These are phyloP conservation scores for Fusarium clavum DNA, from an alignment of 2,329 filamentous ascomycete species.

Conservation along the genomic window DNA sequence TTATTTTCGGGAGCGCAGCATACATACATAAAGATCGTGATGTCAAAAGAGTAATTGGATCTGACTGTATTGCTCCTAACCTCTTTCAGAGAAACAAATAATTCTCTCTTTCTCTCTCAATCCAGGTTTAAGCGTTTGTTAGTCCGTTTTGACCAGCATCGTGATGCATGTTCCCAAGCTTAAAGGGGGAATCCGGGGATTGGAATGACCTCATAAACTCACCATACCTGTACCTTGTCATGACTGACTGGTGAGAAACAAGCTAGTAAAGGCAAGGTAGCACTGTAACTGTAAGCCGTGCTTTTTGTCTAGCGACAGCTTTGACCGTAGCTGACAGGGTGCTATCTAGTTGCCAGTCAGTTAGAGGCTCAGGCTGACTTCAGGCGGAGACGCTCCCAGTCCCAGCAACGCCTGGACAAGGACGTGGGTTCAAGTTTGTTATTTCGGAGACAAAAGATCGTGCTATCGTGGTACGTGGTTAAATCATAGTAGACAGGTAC, in stretches of 20 bases:
- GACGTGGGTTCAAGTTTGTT: slow-evolving; percentile 18
- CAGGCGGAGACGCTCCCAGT: slow-evolving; percentile 37
- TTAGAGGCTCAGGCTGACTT: slow-evolving; percentile 39
- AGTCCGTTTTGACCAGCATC: slow-evolving; percentile 10
- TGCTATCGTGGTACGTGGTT: background rate
- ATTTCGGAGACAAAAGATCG: slow-evolving; percentile 8
- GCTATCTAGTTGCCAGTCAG: slow-evolving; percentile 2
- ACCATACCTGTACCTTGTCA: slow-evolving; percentile 4
- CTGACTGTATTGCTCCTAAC: slow-evolving; percentile 17
- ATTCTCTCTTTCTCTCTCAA: background rate
- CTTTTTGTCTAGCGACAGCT: slow-evolving; percentile 24
- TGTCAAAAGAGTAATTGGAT: slow-evolving; percentile 1
- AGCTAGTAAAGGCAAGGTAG: slow-evolving; percentile 10
- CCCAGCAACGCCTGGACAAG: slow-evolving; percentile 10
- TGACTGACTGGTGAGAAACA: slow-evolving; percentile 22
- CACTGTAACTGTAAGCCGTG: slow-evolving; percentile 16
- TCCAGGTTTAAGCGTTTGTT: background rate
- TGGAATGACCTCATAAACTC: slow-evolving; percentile 39
- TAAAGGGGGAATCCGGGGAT: slow-evolving; percentile 34
- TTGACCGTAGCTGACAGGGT: slow-evolving; percentile 25
- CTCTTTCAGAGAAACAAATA: background rate
- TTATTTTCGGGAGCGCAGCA: slow-evolving; percentile 22
- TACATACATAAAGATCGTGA: slow-evolving; percentile 1
- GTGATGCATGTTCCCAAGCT: slow-evolving; percentile 11
- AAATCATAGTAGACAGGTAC: background rate